Base-by-base conservation (phyloP, 78 protist species). In the Dictyostelium capitatum region DNA sequence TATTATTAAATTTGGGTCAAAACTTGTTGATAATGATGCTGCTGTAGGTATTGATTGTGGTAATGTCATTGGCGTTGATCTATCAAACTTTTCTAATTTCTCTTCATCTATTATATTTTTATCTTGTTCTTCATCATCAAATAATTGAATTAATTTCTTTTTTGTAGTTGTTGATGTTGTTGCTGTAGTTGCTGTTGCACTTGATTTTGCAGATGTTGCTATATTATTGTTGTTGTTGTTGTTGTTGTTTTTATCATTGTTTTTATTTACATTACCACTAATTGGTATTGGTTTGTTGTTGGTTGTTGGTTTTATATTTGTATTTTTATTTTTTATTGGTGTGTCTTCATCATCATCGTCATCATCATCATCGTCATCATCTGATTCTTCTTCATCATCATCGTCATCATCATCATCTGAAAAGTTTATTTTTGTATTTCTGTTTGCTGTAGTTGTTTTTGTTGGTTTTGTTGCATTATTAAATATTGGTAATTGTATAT, bases 371-470 rank as follows among this genome's bases (percentile, higher is more conserved):
- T 74, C 79, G 20, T 87, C 93, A 14, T 59, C 77, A 1, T 87
- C 93, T 32, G 74, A 82, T 17, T 75, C 83, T 1, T 85, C 83
- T 23, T 85, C 92, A 2, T 85, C 92, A 1, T 85, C 83, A 1
- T 78, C 93, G 4, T 83, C 91, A 3, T 87, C 93, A n/a, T 87
- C 93, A 65, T 64, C 79, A 47, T 54, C 75, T 50, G 77, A 79
- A 77, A 87, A 87, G 15, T 32, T 67, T 28, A 67, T 46, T 30
- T 12, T 25, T 53, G 70, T 17, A 69, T 82, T 82, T 25, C 54
- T 50, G 2, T 10, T 67, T 2, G 11, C 30, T 69, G 65, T 50
- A 48, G 83, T 20, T 41, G 37, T 15, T 9, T 14, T 0, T 9
- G 8, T 67, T 10, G 2, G 69, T 23, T n/a, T 82, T 65, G 56